phyloP scores from a whole-genome alignment of 1,284 basidiomycete species.

The Marasmius tenuissimus region DNA sequence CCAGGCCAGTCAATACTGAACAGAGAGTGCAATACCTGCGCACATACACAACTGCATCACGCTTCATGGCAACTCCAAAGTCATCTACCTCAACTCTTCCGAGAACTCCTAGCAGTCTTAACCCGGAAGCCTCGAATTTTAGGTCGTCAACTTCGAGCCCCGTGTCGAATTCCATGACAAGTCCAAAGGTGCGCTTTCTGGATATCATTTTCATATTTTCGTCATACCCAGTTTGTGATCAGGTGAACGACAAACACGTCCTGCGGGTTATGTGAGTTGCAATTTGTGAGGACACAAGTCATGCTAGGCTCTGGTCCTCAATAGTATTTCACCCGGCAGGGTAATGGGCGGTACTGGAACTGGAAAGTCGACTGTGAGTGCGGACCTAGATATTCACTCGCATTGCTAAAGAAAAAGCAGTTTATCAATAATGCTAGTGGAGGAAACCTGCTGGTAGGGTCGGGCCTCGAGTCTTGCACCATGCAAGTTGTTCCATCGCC shows the following conservation, averaged over 20 bases:
- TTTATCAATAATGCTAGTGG: conserved; percentile 36
- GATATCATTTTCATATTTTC: no score
- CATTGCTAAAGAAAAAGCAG: conserved; percentile 15
- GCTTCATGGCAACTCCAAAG: no score
- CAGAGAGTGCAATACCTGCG: no score
- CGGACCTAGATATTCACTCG: neutral
- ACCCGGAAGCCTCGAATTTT: no score
- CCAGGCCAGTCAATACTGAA: no score
- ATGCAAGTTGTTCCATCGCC: conserved; percentile 22
- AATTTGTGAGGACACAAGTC: neutral
- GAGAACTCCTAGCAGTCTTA: no score
- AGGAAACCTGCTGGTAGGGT: conserved; percentile 25
- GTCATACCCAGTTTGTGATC: no score
- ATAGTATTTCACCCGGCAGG: neutral
- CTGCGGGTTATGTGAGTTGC: neutral
- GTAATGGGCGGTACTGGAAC: neutral
- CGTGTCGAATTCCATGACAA: no score
- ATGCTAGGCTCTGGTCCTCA: neutral
- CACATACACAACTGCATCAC: no score
- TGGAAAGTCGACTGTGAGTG: neutral
- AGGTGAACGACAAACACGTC: neutral
- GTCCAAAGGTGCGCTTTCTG: no score
- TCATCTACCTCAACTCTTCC: no score
- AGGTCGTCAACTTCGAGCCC: no score
- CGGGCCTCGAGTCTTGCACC: conserved; percentile 30